Evolutionary conservation across 2,329 filamentous ascomycete genomes (phyloP).

Genomic region (Talaromyces albobiverticillius): DNA sequence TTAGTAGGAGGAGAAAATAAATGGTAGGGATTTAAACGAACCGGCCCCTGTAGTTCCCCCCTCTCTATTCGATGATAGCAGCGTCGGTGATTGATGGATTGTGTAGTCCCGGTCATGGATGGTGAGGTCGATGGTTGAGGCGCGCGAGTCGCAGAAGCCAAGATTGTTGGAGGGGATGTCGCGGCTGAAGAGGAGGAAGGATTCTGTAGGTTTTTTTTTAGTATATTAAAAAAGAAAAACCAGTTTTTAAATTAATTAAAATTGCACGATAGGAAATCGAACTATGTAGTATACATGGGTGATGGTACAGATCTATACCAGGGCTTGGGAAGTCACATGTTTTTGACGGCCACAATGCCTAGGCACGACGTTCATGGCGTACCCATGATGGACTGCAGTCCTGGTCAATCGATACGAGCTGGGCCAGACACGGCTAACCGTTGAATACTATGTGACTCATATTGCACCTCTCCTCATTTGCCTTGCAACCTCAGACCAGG

Average conservation of each 20-base stretch:
- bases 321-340: conserved; percentile 12
- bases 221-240: too few species aligned
- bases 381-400: too few species aligned
- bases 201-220: too few species aligned
- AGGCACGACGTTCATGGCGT: too few species aligned
- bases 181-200: conserved; percentile 81
- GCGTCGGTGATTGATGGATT: conserved; percentile 77
- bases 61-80: conserved; percentile 72
- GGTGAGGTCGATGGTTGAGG: conserved; percentile 62
- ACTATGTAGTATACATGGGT: too few species aligned
- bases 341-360: neutral
- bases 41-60: conserved; percentile 72
- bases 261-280: too few species aligned
- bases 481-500: neutral
- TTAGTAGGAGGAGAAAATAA: neutral
- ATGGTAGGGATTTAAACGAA: conserved; percentile 26
- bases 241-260: too few species aligned
- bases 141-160: conserved; percentile 76
- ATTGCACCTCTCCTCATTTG: neutral
- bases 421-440: too few species aligned
- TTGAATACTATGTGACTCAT: too few species aligned
- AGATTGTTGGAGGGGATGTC: conserved; percentile 71
- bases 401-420: too few species aligned
- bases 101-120: conserved; percentile 68
- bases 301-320: too few species aligned